Evolutionary conservation across 768 basidiomycete genomes (phyloP), one percentile per base, ranked within the genome.

Genomic region (Leccinum arenicola): DNA sequence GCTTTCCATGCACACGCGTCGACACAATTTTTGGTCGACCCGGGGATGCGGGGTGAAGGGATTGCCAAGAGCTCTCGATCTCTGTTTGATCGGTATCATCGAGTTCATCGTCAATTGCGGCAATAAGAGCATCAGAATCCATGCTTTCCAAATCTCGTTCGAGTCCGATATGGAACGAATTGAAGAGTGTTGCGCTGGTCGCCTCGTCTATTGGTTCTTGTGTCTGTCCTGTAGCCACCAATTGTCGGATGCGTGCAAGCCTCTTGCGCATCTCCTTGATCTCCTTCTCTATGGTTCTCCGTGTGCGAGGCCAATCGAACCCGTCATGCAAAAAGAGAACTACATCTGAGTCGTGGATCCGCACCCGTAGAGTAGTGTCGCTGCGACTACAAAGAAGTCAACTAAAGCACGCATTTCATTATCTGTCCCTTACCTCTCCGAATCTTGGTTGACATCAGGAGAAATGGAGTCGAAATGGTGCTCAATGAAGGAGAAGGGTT

Each of bases 141-240:
- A 89, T 76, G 27, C 84, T 82, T 52, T 89, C 87, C 14, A 84
- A 72, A 55, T 91, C 87, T 62, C 88, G 84, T 31, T 90, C 86
- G n/a, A 98, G 77, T 29, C 96, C 95, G 57, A 98, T 88, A 66
- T 95, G 91, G 38, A 97, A 84, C 0, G 95, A 98, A 69, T 98
- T 97, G 80, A 95, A 97, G 21, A 98, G 81, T 6, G 90, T 78
- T 2, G 90, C 76, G 64, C 87, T 86, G 6, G 89, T 88, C 29
- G 80, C 76, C 65, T 92, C 91, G 15, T 86, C 77, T 54, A 78
- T 83, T 17, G 88, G 83, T 60, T 96, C 93, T 38, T 93, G 87
- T 1, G 82, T 82, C 68, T 98, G 96, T 10, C 97, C 97, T 40
- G 79, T 87, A 4, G 95, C 93, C 14, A 98, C 84, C 3, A 99